Conservation (phyloP, 2,329 filamentous ascomycete species). For the Hirsutella rhossiliensis region DNA sequence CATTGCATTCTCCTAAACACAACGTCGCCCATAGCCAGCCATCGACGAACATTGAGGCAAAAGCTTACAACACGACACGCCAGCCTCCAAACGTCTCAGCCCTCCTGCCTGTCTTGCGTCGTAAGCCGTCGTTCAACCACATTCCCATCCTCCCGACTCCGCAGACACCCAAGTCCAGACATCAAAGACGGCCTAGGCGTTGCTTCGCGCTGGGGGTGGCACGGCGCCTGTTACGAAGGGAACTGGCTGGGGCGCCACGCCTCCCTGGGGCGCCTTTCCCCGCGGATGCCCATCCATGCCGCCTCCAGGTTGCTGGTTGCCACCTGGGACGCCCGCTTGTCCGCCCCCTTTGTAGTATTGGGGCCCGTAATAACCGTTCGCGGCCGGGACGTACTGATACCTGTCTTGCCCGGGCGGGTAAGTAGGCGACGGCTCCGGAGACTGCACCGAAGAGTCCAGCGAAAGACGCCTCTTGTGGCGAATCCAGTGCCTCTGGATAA, state of each 20-base stretch:
- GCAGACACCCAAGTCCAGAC: too few species aligned
- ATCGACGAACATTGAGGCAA: too few species aligned
- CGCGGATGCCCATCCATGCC: background rate
- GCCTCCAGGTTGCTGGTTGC: background rate
- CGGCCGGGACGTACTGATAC: background rate
- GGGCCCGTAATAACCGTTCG: background rate
- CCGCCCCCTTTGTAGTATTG: background rate
- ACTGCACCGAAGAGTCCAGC: background rate
- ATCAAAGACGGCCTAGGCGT: too few species aligned
- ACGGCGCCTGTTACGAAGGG: background rate
- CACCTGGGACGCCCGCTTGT: background rate
- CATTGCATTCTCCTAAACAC: too few species aligned
- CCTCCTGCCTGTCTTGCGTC: too few species aligned
- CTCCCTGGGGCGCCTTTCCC: too few species aligned
- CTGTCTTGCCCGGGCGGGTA: background rate
- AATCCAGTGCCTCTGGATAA: constrained; percentile 1
- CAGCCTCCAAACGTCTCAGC: too few species aligned
- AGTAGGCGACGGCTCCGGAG: background rate
- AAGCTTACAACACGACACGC: too few species aligned
- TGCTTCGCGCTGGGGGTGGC: background rate
- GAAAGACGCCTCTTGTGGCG: background rate
- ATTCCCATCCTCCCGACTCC: too few species aligned
- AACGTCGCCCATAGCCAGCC: too few species aligned
- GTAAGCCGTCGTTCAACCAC: too few species aligned
- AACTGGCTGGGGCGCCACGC: background rate